Evolutionary conservation across 352 stramenopile species (phyloP).

Genomic region (Globisporangium canariense): DNA sequence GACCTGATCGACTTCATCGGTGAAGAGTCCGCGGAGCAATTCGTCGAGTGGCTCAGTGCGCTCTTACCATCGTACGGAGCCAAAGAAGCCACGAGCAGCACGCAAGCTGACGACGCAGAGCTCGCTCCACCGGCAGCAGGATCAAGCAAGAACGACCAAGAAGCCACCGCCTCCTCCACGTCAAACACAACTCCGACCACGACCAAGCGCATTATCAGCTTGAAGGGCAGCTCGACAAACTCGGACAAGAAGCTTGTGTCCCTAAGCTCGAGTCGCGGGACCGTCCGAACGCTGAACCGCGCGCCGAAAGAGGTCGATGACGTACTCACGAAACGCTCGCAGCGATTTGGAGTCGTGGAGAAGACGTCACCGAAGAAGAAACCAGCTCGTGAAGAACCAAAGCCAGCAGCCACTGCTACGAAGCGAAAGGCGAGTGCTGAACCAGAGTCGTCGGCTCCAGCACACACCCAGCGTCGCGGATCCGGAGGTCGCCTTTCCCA

Average conservation of each 20-base stretch:
- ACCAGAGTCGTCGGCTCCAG: constrained; percentile 10
- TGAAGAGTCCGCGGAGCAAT: constrained; percentile 68
- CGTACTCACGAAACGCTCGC: constrained; percentile 65
- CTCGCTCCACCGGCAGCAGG: neutral
- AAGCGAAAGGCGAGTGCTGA: constrained; percentile 22
- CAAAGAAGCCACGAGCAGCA: constrained; percentile 12
- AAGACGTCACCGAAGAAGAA: constrained; percentile 25
- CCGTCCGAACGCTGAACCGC: constrained; percentile 50
- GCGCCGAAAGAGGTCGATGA: constrained; percentile 42
- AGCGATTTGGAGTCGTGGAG: constrained; percentile 65
- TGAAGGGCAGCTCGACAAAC: constrained; percentile 36
- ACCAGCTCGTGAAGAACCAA: constrained; percentile 17
- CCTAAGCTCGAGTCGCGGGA: constrained; percentile 37
- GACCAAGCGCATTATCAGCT: constrained; percentile 57
- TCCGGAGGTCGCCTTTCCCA: constrained; percentile 35
- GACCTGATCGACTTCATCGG: constrained; percentile 85
- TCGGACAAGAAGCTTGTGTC: constrained; percentile 53
- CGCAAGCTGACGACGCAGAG: constrained; percentile 5
- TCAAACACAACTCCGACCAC: constrained; percentile 10
- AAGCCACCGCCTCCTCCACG: constrained; percentile 10
- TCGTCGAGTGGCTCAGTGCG: constrained; percentile 65
- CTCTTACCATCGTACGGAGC: constrained; percentile 51
- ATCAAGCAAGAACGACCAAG: constrained; percentile 13
- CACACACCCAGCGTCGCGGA: constrained; percentile 10
- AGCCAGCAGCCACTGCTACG: constrained; percentile 25